Conservation (phyloP, 1,284 basidiomycete genomes). For the Hemileccinum hortonii region DNA sequence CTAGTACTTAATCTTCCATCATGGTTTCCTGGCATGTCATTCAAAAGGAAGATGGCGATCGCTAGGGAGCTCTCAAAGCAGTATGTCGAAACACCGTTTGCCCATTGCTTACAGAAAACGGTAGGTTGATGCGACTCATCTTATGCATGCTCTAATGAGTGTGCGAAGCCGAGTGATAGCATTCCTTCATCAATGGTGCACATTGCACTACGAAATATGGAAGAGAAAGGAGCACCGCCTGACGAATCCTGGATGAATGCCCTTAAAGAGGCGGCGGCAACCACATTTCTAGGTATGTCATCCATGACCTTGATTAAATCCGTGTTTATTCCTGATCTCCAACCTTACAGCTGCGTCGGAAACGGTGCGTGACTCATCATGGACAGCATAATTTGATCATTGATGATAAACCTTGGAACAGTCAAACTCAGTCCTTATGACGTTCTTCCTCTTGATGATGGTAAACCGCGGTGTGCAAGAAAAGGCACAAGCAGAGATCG, state of each 20-base stretch:
- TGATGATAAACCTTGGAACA: background rate
- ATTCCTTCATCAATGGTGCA: constrained; percentile 13
- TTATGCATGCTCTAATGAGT: background rate
- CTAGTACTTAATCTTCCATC: background rate
- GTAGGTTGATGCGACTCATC: background rate
- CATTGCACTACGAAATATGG: constrained; percentile 8
- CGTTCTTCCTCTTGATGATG: constrained; percentile 21
- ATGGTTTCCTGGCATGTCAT: no score
- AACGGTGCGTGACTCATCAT: constrained; percentile 7
- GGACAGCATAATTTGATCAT: background rate
- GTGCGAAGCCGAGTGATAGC: background rate
- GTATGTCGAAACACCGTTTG: constrained; percentile 17
- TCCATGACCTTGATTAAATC: background rate
- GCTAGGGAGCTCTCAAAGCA: background rate
- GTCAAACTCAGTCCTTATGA: constrained; percentile 9
- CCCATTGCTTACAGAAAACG: constrained; percentile 9
- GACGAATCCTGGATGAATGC: constrained; percentile 2
- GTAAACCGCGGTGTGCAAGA: constrained; percentile 2
- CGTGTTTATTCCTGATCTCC: background rate
- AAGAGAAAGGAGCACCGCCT: constrained; percentile 1
- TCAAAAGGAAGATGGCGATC: background rate
- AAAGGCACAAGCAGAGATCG: no score
- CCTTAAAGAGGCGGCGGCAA: constrained; percentile 11
- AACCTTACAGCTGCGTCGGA: constrained; percentile 11
- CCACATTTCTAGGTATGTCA: constrained; percentile 12